Conservation (phyloP, 306 rosid genomes). For the Glycine tomentella region DNA sequence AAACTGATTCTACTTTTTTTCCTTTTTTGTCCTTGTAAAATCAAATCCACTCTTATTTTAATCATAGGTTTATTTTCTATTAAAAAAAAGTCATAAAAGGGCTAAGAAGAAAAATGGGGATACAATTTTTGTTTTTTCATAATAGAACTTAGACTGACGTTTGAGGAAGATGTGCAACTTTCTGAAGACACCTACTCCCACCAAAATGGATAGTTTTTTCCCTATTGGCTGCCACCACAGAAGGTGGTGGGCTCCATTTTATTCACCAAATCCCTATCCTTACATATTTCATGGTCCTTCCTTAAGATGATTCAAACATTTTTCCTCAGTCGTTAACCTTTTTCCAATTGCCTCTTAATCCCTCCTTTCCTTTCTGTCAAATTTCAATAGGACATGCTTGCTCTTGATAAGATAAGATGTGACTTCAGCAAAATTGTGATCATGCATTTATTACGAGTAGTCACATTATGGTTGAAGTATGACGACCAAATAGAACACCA, state of each 20-base stretch:
- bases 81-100: slow-evolving; percentile 20
- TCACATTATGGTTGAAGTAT: background rate
- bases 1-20: slow-evolving; percentile 24
- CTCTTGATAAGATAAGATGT: background rate
- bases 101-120: slow-evolving; percentile 4
- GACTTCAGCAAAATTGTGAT: slow-evolving; percentile 21
- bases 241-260: slow-evolving; percentile 41
- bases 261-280: slow-evolving; percentile 14
- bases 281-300: no score
- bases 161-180: slow-evolving; percentile 25
- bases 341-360: background rate
- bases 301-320: background rate
- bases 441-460: background rate
- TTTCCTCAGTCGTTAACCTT: background rate
- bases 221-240: slow-evolving; percentile 36
- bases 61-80: no score
- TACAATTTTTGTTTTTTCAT: slow-evolving; percentile 28
- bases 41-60: background rate
- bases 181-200: slow-evolving; percentile 30
- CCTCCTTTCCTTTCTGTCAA: slow-evolving; percentile 5
- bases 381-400: slow-evolving; percentile 33
- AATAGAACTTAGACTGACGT: slow-evolving; percentile 5
- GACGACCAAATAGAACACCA: background rate
- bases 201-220: slow-evolving; percentile 20
- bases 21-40: slow-evolving; percentile 1